Percentiles rank a stretch among this genome's conserved stretches.
Evolutionary conservation across 2,329 filamentous ascomycete genomes (phyloP).

Genomic region (Corynespora cassiicola): DNA sequence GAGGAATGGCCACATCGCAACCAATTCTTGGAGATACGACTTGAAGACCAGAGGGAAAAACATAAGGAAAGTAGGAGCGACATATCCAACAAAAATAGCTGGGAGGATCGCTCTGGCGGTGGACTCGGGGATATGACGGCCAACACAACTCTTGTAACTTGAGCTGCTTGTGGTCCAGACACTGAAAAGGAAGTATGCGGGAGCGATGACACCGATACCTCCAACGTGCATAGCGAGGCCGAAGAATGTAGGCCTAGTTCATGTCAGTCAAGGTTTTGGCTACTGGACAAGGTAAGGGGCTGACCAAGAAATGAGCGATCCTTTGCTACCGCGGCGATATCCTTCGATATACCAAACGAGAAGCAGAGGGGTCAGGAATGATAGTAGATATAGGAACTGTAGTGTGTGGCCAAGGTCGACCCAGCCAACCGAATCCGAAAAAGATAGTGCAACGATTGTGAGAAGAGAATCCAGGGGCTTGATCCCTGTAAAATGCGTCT

Average conservation of each 20-base stretch:
- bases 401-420: slow-evolving; percentile 5
- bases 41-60: too few species aligned
- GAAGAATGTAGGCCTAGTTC: slow-evolving; percentile 7
- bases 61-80: slow-evolving; percentile 28
- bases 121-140: slow-evolving; percentile 14
- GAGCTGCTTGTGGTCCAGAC: slow-evolving; percentile 15
- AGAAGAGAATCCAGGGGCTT: too few species aligned
- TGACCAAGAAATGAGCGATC: slow-evolving; percentile 9
- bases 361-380: slow-evolving; percentile 3
- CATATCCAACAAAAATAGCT: slow-evolving; percentile 27
- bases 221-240: slow-evolving; percentile 2
- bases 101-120: slow-evolving; percentile 27
- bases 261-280: background rate
- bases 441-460: background rate
- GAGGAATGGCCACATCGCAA: too few species aligned
- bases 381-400: slow-evolving; percentile 9
- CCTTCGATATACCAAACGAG: slow-evolving; percentile 12
- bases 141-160: slow-evolving; percentile 11
- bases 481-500: too few species aligned
- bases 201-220: slow-evolving; percentile 20
- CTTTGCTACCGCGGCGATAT: slow-evolving; percentile 4
- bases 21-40: too few species aligned
- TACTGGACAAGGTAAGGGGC: background rate
- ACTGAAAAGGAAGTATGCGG: slow-evolving; percentile 28
- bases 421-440: slow-evolving; percentile 1